Evolutionary conservation across 257 asterid genomes (phyloP).

Genomic region (Solanum gandarillasii): DNA sequence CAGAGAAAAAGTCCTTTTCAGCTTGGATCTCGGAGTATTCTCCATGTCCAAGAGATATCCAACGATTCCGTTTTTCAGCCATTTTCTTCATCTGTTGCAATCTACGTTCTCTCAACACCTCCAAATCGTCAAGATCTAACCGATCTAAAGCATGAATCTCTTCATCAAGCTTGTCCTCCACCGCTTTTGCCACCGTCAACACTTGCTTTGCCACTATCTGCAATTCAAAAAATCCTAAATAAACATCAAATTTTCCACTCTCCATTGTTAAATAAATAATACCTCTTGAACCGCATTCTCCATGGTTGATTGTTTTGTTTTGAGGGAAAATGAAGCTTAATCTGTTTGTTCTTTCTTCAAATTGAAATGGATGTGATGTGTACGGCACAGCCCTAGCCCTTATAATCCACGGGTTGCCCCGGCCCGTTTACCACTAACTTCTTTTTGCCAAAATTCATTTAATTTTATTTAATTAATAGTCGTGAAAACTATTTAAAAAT

Average conservation of each 20-base stretch:
- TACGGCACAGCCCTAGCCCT: neutral
- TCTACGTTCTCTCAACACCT: slow-evolving; percentile 78
- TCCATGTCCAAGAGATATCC: slow-evolving; percentile 92
- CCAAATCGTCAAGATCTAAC: slow-evolving; percentile 75
- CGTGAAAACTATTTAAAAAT: neutral
- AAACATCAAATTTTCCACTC: neutral
- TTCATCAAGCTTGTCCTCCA: slow-evolving; percentile 94
- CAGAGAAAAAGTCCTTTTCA: slow-evolving; percentile 89
- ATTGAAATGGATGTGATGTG: neutral
- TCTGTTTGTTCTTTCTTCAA: neutral
- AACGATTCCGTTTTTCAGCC: slow-evolving; percentile 90
- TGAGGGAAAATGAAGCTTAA: neutral
- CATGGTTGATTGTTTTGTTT: neutral
- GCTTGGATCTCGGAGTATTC: slow-evolving; percentile 81
- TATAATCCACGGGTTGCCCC: neutral
- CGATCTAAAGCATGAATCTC: slow-evolving; percentile 77
- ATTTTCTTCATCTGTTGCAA: slow-evolving; percentile 96
- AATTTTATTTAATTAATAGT: no score
- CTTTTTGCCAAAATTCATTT: neutral
- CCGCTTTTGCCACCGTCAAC: slow-evolving; percentile 84
- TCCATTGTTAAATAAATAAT: neutral
- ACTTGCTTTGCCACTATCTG: slow-evolving; percentile 88
- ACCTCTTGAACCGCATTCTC: neutral
- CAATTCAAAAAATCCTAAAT: neutral
- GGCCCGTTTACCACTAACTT: neutral